phyloP scores from a whole-genome alignment of 2,329 filamentous ascomycete species.

The Grosmannia clavigera region DNA sequence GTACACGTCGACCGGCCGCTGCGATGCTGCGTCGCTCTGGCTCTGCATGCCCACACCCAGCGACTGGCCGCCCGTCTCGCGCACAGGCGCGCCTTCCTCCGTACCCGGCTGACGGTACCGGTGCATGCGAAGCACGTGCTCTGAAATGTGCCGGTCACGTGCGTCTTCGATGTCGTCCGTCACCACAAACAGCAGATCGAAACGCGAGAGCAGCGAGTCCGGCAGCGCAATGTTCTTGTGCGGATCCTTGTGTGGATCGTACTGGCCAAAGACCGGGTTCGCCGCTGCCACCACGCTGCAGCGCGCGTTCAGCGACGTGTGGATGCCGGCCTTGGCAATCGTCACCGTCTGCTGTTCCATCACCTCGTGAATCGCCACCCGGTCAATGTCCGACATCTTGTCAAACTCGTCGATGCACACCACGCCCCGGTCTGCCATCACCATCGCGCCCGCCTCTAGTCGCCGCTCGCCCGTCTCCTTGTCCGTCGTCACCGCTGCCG shows the following conservation, averaged over 20 bases:
- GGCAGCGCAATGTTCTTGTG: constrained; percentile 97
- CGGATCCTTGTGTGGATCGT: constrained; percentile 95
- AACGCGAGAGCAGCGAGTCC: constrained; percentile 93
- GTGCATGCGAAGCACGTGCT: constrained; percentile 96
- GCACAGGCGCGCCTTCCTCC: constrained; percentile 88
- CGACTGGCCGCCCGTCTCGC: constrained; percentile 73
- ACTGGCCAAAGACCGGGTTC: constrained; percentile 96
- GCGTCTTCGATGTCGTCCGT: constrained; percentile 97
- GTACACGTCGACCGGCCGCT: constrained; percentile 73
- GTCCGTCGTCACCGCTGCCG: constrained; percentile 88
- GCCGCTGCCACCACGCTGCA: constrained; percentile 95
- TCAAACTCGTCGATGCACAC: constrained; percentile 99
- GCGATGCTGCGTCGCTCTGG: constrained; percentile 47
- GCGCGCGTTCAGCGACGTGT: constrained; percentile 90
- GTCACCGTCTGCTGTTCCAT: constrained; percentile 99
- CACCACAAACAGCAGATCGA: constrained; percentile 93
- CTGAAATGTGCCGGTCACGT: constrained; percentile 79
- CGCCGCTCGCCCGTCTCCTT: constrained; percentile 95
- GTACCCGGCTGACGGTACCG: constrained; percentile 83
- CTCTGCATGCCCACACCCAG: constrained; percentile 79
- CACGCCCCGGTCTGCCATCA: constrained; percentile 89
- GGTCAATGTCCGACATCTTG: constrained; percentile 98
- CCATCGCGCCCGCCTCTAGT: constrained; percentile 96
- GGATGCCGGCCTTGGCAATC: constrained; percentile 96
- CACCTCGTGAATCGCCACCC: constrained; percentile 98